Percentiles rank a stretch among this genome's conserved stretches.
These are phyloP conservation scores for Trypanosoma avium DNA, from an alignment of 208 protist species.

Conservation along the genomic window DNA sequence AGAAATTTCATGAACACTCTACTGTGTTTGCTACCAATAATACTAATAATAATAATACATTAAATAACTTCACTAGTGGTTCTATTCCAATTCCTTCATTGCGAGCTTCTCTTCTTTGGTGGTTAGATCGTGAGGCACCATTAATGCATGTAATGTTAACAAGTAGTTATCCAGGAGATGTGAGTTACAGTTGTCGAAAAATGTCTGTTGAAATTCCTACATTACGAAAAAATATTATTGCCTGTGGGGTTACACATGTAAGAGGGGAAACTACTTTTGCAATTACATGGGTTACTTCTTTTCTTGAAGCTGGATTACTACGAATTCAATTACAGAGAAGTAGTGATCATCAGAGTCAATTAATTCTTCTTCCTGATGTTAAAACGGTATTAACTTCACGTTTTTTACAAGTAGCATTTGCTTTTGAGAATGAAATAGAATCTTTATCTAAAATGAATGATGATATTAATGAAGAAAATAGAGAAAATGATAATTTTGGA, in stretches of 20 bases:
- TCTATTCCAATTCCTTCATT: conserved; percentile 56
- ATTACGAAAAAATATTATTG: conserved; percentile 37
- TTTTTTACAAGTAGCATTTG: conserved; percentile 22
- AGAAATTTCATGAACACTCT: background rate
- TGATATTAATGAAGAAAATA: background rate
- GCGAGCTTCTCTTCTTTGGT: conserved; percentile 66
- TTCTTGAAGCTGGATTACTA: conserved; percentile 35
- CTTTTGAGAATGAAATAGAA: conserved; percentile 21
- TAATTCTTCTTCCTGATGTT: conserved; percentile 51
- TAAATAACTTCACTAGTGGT: conserved; percentile 42
- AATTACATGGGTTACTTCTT: conserved; percentile 56
- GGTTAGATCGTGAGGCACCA: conserved; percentile 53
- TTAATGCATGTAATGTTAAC: conserved; percentile 58
- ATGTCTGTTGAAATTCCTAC: conserved; percentile 64
- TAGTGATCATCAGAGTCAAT: conserved; percentile 43
- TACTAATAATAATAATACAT: background rate
- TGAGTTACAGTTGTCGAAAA: conserved; percentile 52
- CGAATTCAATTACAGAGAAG: conserved; percentile 60
- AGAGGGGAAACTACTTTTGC: conserved; percentile 45
- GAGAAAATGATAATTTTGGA: background rate
- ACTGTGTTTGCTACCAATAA: background rate
- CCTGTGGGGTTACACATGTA: conserved; percentile 63
- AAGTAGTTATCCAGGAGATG: conserved; percentile 44
- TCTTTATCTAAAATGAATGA: background rate
- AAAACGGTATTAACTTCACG: conserved; percentile 39